A percentile compares a stretch with the other conserved stretches of the same genome.
These are phyloP conservation scores for Globisporangium megalacanthum DNA, from an alignment of 352 stramenopile species.

Conservation along the genomic window DNA sequence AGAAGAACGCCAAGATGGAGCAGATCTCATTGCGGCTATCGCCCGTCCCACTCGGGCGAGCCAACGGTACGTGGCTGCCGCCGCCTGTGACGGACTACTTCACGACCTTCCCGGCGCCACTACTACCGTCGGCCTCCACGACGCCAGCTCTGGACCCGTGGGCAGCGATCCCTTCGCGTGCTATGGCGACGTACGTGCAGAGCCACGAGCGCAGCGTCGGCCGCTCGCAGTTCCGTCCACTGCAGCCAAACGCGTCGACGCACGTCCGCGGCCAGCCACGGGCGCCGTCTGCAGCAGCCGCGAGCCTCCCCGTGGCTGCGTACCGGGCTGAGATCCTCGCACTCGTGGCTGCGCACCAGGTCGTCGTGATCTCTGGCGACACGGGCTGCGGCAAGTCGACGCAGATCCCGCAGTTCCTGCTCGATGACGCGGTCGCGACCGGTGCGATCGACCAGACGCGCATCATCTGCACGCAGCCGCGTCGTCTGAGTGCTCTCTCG, in stretches of 20 bases:
- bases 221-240: slow-evolving; percentile 31
- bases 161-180: slow-evolving; percentile 5
- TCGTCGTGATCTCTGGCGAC: slow-evolving; percentile 91
- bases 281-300: slow-evolving; percentile 9
- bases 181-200: slow-evolving; percentile 12
- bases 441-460: slow-evolving; percentile 51
- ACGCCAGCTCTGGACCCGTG: neutral
- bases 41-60: slow-evolving; percentile 25
- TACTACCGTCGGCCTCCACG: slow-evolving; percentile 1
- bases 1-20: slow-evolving; percentile 80
- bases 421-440: slow-evolving; percentile 76
- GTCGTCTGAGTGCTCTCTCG: slow-evolving; percentile 89
- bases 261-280: neutral
- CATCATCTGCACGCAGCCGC: slow-evolving; percentile 93
- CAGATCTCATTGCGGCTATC: slow-evolving; percentile 51
- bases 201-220: slow-evolving; percentile 14
- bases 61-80: slow-evolving; percentile 36
- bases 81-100: slow-evolving; percentile 40
- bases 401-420: slow-evolving; percentile 91
- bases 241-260: slow-evolving; percentile 12
- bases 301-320: slow-evolving; percentile 47
- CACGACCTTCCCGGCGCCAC: slow-evolving; percentile 22
- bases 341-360: slow-evolving; percentile 66
- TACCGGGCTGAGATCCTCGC: slow-evolving; percentile 67
- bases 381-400: slow-evolving; percentile 94